These are phyloP conservation scores for Pythium scleroteichum DNA, from an alignment of 352 stramenopile species.

Conservation along the genomic window DNA sequence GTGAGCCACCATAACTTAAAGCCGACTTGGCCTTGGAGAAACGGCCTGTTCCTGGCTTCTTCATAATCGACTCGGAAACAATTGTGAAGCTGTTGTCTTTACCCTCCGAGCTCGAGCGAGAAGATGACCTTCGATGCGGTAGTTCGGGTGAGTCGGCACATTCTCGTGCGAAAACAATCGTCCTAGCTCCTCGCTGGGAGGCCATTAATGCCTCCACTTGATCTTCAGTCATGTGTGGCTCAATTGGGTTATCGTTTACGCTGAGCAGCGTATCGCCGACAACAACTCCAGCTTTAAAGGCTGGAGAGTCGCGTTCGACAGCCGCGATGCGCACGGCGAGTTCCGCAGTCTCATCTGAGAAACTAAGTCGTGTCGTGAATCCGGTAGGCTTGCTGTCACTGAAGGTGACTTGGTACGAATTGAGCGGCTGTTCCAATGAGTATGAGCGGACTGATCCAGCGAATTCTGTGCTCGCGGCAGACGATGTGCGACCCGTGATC, in stretches of 20 bases:
- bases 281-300: constrained; percentile 52
- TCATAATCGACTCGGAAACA: constrained; percentile 20
- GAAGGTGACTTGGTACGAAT: constrained; percentile 70
- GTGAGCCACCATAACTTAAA: constrained; percentile 57
- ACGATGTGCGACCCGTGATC: constrained; percentile 23
- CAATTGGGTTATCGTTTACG: constrained; percentile 62
- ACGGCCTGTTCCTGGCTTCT: constrained; percentile 36
- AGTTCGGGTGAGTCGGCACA: constrained; percentile 34
- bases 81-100: constrained; percentile 6
- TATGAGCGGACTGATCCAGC: constrained; percentile 13
- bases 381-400: constrained; percentile 44
- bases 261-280: constrained; percentile 59
- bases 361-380: constrained; percentile 37
- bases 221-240: constrained; percentile 59
- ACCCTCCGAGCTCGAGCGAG: constrained; percentile 35
- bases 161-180: constrained; percentile 57
- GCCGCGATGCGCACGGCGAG: constrained; percentile 51
- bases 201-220: constrained; percentile 66
- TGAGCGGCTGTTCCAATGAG: constrained; percentile 30
- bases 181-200: constrained; percentile 46
- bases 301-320: constrained; percentile 58
- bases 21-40: constrained; percentile 54
- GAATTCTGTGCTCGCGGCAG: constrained; percentile 4
- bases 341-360: constrained; percentile 29
- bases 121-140: background rate